Conservation (phyloP, 129 eudicot species). For the Gnaphalium uliginosum region DNA sequence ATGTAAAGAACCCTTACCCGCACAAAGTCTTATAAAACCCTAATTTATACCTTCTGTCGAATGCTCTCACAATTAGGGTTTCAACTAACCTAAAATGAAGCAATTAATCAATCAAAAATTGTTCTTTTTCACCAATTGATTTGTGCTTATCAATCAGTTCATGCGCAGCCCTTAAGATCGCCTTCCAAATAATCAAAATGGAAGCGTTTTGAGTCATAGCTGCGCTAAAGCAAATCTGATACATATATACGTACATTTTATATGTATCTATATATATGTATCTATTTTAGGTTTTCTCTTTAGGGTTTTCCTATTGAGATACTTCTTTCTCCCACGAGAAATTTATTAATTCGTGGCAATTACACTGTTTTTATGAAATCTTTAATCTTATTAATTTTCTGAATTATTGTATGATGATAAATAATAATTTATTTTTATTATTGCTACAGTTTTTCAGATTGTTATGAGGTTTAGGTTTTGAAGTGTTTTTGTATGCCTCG, state of each 20-base stretch:
- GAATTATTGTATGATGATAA: neutral
- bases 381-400: neutral
- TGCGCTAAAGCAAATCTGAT: conserved; percentile 55
- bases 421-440: neutral
- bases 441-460: conserved; percentile 9
- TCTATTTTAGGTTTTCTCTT: conserved; percentile 34
- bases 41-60: no score
- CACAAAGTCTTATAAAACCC: neutral
- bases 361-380: conserved; percentile 7
- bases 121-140: neutral
- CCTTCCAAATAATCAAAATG: conserved; percentile 67
- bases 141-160: neutral
- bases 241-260: neutral
- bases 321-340: neutral
- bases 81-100: neutral
- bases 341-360: neutral
- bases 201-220: conserved; percentile 99
- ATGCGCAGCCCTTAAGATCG: conserved; percentile 97
- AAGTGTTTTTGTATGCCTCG: conserved; percentile 23
- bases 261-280: conserved; percentile 13
- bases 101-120: neutral
- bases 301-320: conserved; percentile 74
- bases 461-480: conserved; percentile 14
- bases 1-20: neutral
- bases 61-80: neutral